These are phyloP conservation scores for Blechomonas ayalai DNA, from an alignment of 208 protist genomes.

Conservation along the genomic window DNA sequence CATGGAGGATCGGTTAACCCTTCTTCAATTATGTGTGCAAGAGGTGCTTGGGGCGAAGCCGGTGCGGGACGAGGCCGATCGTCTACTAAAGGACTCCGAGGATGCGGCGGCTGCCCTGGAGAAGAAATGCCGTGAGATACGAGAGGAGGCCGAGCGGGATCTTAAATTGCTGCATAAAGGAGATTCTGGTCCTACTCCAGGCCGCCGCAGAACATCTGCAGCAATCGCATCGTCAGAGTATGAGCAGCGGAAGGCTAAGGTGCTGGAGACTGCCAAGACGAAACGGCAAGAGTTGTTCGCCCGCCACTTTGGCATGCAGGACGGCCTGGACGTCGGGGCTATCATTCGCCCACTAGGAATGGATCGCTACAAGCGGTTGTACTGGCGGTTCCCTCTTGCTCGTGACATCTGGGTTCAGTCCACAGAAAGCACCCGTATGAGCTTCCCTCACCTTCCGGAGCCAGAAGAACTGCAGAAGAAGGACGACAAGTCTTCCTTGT, in stretches of 20 bases:
- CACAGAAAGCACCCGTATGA: slow-evolving; percentile 15
- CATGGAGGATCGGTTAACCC: slow-evolving; percentile 57
- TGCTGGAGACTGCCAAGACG: slow-evolving; percentile 25
- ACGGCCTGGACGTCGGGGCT: slow-evolving; percentile 42
- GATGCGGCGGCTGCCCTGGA: slow-evolving; percentile 32
- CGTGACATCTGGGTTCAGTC: slow-evolving; percentile 60
- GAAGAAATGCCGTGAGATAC: slow-evolving; percentile 53
- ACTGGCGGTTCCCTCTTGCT: slow-evolving; percentile 83
- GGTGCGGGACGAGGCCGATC: slow-evolving; percentile 50
- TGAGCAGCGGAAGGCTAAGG: slow-evolving; percentile 21
- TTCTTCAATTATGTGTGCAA: slow-evolving; percentile 67
- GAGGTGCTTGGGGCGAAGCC: slow-evolving; percentile 45
- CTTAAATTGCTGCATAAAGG: slow-evolving; percentile 46
- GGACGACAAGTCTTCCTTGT: slow-evolving; percentile 3
- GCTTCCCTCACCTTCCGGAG: slow-evolving; percentile 28
- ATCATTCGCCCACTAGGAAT: slow-evolving; percentile 68
- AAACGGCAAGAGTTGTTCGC: slow-evolving; percentile 27
- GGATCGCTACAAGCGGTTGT: slow-evolving; percentile 82
- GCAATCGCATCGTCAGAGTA: slow-evolving; percentile 5
- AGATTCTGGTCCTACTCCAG: slow-evolving; percentile 10
- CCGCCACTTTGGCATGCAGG: slow-evolving; percentile 21
- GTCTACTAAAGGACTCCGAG: slow-evolving; percentile 36
- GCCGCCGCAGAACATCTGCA: too few species aligned
- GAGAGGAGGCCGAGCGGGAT: slow-evolving; percentile 73
- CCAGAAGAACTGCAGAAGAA: slow-evolving; percentile 23